A percentile compares a stretch with the other conserved stretches of the same genome.
Evolutionary conservation across 2,329 filamentous ascomycete species (phyloP).

Genomic region (Aspergillus ochraceoroseus): DNA sequence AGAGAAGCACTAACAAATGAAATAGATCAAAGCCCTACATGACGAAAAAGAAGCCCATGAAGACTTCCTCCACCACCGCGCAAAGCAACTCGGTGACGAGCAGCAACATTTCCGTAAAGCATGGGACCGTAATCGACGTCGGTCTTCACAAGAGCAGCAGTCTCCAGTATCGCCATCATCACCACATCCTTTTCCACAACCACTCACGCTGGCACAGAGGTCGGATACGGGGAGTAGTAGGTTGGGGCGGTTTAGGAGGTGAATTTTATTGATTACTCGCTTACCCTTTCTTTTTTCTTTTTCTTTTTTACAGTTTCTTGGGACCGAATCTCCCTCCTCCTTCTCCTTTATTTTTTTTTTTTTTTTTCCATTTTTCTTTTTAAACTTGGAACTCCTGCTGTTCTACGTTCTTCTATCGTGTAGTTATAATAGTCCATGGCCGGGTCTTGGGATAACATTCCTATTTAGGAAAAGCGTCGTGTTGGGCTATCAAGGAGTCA

Average conservation of each 20-base stretch:
- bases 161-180: neutral
- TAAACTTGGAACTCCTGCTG: too few species aligned
- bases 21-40: conserved; percentile 29
- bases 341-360: too few species aligned
- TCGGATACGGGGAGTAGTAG: conserved; percentile 9
- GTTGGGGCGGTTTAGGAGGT: conserved; percentile 12
- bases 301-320: too few species aligned
- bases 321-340: too few species aligned
- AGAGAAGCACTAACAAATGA: neutral
- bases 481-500: too few species aligned
- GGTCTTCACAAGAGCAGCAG: conserved; percentile 19
- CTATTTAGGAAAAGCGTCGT: too few species aligned
- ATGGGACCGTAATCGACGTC: conserved; percentile 29
- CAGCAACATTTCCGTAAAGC: conserved; percentile 34
- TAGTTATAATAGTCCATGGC: too few species aligned
- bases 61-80: conserved; percentile 29
- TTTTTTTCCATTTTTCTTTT: too few species aligned
- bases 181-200: too few species aligned
- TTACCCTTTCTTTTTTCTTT: too few species aligned
- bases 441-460: too few species aligned
- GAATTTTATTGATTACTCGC: conserved; percentile 7
- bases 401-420: too few species aligned
- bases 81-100: conserved; percentile 33
- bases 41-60: conserved; percentile 35
- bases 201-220: conserved; percentile 2